Percentiles rank a stretch among this genome's conserved stretches.
phyloP scores from a whole-genome alignment of 2,329 filamentous ascomycete species.

The Elsinoe arachidis region DNA sequence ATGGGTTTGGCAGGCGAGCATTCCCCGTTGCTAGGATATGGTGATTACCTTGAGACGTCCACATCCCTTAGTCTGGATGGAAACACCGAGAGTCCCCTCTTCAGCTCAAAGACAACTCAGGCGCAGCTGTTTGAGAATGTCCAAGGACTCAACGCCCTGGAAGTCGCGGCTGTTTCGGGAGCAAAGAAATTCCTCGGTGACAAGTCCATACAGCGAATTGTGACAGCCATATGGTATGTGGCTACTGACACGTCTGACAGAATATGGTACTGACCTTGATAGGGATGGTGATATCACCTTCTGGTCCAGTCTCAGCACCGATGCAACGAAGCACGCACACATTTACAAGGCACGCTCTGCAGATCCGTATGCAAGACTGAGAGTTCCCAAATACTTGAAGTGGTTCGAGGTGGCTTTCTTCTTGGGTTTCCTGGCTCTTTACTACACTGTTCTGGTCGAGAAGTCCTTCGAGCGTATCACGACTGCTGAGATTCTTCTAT shows the following conservation, averaged over 20 bases:
- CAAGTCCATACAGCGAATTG: constrained; percentile 69
- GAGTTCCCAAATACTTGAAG: constrained; percentile 79
- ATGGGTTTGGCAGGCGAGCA: neutral
- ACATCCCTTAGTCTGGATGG: neutral
- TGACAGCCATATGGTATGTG: constrained; percentile 64
- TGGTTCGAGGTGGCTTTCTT: constrained; percentile 79
- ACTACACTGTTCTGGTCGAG: constrained; percentile 77
- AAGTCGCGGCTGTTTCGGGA: constrained; percentile 72
- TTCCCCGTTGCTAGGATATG: constrained; percentile 7
- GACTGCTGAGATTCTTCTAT: constrained; percentile 61
- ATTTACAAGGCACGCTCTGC: constrained; percentile 60
- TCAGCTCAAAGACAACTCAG: neutral
- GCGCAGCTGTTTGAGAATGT: constrained; percentile 61
- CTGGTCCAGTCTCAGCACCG: constrained; percentile 68
- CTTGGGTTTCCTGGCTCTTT: constrained; percentile 63
- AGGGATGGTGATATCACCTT: constrained; percentile 70
- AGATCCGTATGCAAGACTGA: constrained; percentile 65
- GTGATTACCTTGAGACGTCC: neutral
- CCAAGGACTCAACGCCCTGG: constrained; percentile 71
- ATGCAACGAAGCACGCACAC: constrained; percentile 65
- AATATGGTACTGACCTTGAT: neutral
- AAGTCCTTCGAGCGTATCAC: constrained; percentile 55
- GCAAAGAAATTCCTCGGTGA: constrained; percentile 82
- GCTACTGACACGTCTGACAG: neutral
- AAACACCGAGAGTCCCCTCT: neutral